phyloP scores from a whole-genome alignment of 202 grass and related monocot species.

The Thinopyrum obtusiflorum region DNA sequence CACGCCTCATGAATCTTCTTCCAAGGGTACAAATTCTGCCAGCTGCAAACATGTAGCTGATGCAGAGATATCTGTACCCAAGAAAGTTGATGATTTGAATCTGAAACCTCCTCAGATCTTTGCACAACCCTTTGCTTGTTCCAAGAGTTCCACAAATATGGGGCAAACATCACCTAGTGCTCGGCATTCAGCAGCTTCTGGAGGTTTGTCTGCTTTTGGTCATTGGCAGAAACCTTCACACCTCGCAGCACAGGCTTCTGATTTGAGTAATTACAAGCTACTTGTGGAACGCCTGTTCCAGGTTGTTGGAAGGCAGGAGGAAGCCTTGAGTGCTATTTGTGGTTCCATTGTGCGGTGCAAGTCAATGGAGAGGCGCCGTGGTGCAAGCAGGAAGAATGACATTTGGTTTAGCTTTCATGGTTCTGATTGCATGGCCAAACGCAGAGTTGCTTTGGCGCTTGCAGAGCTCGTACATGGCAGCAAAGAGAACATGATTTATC shows the following conservation, averaged over 20 bases:
- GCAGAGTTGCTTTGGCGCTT: constrained; percentile 63
- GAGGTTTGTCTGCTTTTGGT: constrained; percentile 50
- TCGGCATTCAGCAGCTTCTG: constrained; percentile 39
- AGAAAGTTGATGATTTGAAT: constrained; percentile 46
- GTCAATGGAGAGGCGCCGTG: constrained; percentile 30
- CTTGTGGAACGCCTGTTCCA: constrained; percentile 56
- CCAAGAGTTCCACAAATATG: constrained; percentile 13
- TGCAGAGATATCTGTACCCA: constrained; percentile 29
- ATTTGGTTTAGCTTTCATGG: constrained; percentile 90
- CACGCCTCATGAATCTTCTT: constrained; percentile 48
- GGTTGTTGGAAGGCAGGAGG: constrained; percentile 79
- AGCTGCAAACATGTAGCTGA: constrained; percentile 18
- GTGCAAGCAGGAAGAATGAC: constrained; percentile 47
- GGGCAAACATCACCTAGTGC: constrained; percentile 33
- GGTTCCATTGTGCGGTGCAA: constrained; percentile 40
- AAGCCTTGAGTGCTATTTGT: constrained; percentile 67
- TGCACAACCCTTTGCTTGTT: constrained; percentile 27
- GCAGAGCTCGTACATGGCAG: constrained; percentile 33
- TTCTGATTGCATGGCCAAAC: constrained; percentile 60
- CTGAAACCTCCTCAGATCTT: constrained; percentile 21
- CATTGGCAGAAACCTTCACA: constrained; percentile 39
- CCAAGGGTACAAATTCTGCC: constrained; percentile 21
- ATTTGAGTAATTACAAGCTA: constrained; percentile 69
- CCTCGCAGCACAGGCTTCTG: constrained; percentile 37
- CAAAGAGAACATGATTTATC: constrained; percentile 18